Base-by-base conservation (phyloP, 345 rosid genomes). In the Acer saccharum region DNA sequence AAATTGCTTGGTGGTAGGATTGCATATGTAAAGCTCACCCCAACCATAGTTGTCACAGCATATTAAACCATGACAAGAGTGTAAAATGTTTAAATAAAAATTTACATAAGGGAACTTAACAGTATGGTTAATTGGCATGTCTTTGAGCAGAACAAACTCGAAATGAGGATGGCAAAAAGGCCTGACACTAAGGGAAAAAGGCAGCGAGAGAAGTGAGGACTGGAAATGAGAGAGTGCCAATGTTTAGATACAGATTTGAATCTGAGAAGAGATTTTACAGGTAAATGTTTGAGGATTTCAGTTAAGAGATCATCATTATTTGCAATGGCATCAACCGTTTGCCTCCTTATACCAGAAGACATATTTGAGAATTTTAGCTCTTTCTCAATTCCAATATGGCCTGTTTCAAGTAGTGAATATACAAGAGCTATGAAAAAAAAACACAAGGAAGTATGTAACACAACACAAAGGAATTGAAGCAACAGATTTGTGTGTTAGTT, bases 241-340 rank as follows among this genome's bases (percentile, higher is more conserved):
- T 5, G 20, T 12, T 7, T 69, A 69, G 58, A 23, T 6, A 23
- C 58, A 25, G n/a, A 23, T 69, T 46, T 75, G 52, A 48, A 27
- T 50, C 27, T 65, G 5, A 65, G 4, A 17, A 74, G 77, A 12
- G 77, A 43, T 27, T 75, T 65, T 18, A 48, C 4, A 0, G 77
- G 77, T 7, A 74, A 29, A 55, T 39, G 25, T 21, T 14, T 11
- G 10, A 74, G 61, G 43, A 65, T 75, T 65, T 75, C 50, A 7
- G 44, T 75, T 9, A 65, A 48, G 32, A 75, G 64, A 35, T 48
- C 29, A 2, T 35, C 78, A 21, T 65, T 75, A 2, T 50, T 65
- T 52, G 78, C 78, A 4, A 65, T 27, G 39, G 32, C 52, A 48
- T 11, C 52, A 1, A 13, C 52, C 0, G 52, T 48, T 48, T 10